phyloP scores from a whole-genome alignment of 306 rosid species.

The Astragalus membranaceus region DNA sequence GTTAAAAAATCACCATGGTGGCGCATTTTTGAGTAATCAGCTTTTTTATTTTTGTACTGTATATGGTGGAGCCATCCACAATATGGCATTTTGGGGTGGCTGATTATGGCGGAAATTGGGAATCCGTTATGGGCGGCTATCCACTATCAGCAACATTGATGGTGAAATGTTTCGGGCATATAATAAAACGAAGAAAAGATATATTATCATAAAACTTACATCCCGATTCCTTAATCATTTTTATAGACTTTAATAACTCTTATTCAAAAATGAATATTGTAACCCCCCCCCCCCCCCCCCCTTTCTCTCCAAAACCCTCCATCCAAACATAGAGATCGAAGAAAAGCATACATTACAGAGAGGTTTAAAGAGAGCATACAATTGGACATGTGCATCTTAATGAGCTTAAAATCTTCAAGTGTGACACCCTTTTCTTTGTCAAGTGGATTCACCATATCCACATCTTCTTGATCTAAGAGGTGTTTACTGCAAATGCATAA shows the following conservation, averaged over 20 bases:
- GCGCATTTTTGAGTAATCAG: too few species aligned
- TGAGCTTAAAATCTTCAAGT: constrained; percentile 88
- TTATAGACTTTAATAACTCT: neutral
- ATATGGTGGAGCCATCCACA: too few species aligned
- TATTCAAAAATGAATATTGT: neutral
- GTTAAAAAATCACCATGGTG: too few species aligned
- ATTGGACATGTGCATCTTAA: constrained; percentile 87
- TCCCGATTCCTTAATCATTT: neutral
- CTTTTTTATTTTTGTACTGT: too few species aligned
- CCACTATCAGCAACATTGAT: too few species aligned
- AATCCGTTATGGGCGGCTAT: too few species aligned
- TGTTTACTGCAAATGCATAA: constrained; percentile 51
- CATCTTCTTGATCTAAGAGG: constrained; percentile 82
- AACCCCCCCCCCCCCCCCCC: neutral
- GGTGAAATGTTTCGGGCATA: neutral
- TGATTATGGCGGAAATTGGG: too few species aligned
- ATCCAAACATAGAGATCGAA: neutral
- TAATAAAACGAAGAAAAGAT: too few species aligned
- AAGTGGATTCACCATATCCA: constrained; percentile 66
- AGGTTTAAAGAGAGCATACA: constrained; percentile 32
- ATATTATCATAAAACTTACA: neutral
- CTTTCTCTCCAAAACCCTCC: neutral
- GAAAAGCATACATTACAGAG: neutral
- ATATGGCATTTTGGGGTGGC: too few species aligned
- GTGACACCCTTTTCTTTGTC: constrained; percentile 84